Percentiles rank a stretch among this genome's conserved stretches.
These are phyloP conservation scores for Fraxinus nigra DNA, from an alignment of 305 asterid species.

Conservation along the genomic window DNA sequence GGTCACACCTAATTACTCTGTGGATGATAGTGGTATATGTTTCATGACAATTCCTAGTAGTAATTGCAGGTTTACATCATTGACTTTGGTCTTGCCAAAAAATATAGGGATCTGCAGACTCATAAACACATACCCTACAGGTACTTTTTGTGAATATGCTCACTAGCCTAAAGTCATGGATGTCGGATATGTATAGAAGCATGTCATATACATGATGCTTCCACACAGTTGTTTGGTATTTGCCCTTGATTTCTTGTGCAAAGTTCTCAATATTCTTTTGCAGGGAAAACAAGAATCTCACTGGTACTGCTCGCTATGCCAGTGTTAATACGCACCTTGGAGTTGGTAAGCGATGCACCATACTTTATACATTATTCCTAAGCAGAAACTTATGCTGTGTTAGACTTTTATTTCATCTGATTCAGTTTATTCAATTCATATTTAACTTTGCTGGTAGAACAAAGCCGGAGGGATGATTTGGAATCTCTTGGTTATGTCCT, in stretches of 20 bases:
- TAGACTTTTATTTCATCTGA: not conserved
- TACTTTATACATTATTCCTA: constrained; percentile 2
- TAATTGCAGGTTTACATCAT: constrained; percentile 54
- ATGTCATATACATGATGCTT: not conserved
- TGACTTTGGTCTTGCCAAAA: constrained; percentile 69
- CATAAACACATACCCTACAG: constrained; percentile 70
- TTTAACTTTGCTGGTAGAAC: constrained; percentile 50
- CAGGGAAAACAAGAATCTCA: constrained; percentile 97
- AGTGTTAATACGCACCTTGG: constrained; percentile 95
- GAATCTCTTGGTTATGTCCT: constrained; percentile 98
- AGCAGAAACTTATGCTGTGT: not conserved
- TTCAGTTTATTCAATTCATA: not conserved
- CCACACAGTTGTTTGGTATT: constrained; percentile 9
- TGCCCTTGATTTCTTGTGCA: constrained; percentile 16
- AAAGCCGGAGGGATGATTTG: constrained; percentile 96
- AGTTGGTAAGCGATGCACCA: constrained; percentile 58
- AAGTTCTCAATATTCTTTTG: constrained; percentile 18
- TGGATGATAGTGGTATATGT: constrained; percentile 15
- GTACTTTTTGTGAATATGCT: constrained; percentile 27
- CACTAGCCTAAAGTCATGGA: not conserved
- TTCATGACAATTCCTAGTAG: constrained; percentile 18
- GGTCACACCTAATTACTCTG: not conserved
- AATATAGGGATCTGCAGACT: constrained; percentile 65
- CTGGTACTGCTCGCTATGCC: constrained; percentile 96
- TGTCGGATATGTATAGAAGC: not conserved